Evolutionary conservation across 2,329 filamentous ascomycete species (phyloP).

Genomic region (Xylariaceae sp.): DNA sequence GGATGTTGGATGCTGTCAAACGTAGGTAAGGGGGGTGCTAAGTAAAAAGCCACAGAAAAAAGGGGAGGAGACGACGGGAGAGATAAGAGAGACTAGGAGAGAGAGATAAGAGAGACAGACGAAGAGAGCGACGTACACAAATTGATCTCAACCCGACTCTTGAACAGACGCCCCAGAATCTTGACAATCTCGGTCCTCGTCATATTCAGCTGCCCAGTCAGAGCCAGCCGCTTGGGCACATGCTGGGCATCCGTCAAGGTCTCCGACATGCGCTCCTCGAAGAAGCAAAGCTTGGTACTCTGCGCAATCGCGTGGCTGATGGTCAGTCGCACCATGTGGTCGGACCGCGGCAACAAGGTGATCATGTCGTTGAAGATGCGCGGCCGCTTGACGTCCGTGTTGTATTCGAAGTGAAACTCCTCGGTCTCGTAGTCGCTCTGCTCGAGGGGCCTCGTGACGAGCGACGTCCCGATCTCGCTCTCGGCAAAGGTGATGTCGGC

Average conservation of each 20-base stretch:
- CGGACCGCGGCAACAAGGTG: conserved; percentile 79
- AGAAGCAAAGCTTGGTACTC: conserved; percentile 93
- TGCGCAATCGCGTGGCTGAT: conserved; percentile 98
- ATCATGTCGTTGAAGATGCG: conserved; percentile 99
- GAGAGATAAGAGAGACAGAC: background rate
- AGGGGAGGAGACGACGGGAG: background rate
- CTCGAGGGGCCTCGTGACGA: conserved; percentile 76
- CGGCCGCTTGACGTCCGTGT: conserved; percentile 76
- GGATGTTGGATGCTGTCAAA: conserved; percentile 78
- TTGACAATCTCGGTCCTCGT: conserved; percentile 87
- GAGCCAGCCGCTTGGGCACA: conserved; percentile 81
- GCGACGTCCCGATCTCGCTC: conserved; percentile 59
- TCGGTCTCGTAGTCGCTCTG: conserved; percentile 96
- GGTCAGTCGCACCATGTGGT: conserved; percentile 98
- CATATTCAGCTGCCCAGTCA: conserved; percentile 90
- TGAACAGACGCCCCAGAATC: conserved; percentile 87
- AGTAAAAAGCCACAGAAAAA: no score
- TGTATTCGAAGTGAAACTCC: conserved; percentile 98
- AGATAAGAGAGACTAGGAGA: background rate
- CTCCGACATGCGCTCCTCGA: conserved; percentile 91
- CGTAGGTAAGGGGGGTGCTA: conserved; percentile 21
- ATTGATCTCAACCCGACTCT: conserved; percentile 94
- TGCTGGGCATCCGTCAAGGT: conserved; percentile 93
- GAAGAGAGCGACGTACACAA: conserved; percentile 64
- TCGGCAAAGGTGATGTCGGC: conserved; percentile 90